Evolutionary conservation across 257 asterid species (phyloP), one percentile per base, ranked within the genome.

Genomic region (Solanum clarkiae): DNA sequence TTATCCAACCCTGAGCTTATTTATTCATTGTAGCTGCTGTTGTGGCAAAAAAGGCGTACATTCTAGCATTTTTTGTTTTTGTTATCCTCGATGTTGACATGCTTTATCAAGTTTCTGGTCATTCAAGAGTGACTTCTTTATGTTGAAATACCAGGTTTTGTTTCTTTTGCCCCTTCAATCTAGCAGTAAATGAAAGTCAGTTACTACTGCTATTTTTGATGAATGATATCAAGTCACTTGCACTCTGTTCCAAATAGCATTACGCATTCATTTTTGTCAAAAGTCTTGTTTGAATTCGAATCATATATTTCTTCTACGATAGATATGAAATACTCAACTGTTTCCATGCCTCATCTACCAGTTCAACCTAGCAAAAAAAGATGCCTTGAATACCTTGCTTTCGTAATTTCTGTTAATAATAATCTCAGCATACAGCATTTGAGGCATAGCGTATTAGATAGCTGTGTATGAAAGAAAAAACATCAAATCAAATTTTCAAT

Each of bases 31-130:
- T 92, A 95, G 97, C 98, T 91, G 95, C 95, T 62, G 86, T 87
- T 87, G 97, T 95, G 6, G 88, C 91, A 96, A n/a, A 92, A 88
- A 84, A 85, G 92, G 99, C 97, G 98, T 88, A 92, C 97, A 90
- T 71, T 71, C 80, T 42, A 42, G 55, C 55, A 71, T 42, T 71
- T 71, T 71, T 71, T 44, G 56, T 44, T 44, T 72, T 44, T 3
- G 7, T 6, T 71, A n/a, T 44, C 40, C 20, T 44, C 20, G 0
- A 72, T n/a, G 1, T 63, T 24, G 17, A 63, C 71, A 63, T 63
- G 71, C 42, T 24, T 63, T 24, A 63, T 63, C 17, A 22, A 10
- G 70, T 24, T 63, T 63, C 26, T 12, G 42, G 71, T 63, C 70
- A 32, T 32, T 32, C 36, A 32, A 32, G 36, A 32, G 36, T 32